Percentiles rank a stretch among this genome's conserved stretches.
Evolutionary conservation across 768 basidiomycete species (phyloP).

Genomic region (Mycena galopus): DNA sequence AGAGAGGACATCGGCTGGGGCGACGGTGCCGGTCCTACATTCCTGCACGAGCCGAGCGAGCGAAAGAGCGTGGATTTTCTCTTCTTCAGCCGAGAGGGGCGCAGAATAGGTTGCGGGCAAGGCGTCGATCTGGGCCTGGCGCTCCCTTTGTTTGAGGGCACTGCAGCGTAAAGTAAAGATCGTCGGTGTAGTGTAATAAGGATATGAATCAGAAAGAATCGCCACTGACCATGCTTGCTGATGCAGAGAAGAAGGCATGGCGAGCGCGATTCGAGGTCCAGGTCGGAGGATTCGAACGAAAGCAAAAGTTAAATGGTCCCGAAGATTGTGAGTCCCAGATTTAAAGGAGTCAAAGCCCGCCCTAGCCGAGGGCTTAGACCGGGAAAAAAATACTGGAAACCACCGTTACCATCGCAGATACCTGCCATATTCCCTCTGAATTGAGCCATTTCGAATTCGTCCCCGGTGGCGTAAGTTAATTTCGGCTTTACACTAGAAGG

Average conservation of each 20-base stretch:
- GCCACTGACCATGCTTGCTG: constrained; percentile 28
- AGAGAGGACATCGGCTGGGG: constrained; percentile 55
- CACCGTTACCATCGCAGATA: constrained; percentile 14
- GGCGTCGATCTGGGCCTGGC: constrained; percentile 57
- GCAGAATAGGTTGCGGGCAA: constrained; percentile 53
- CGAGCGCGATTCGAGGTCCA: not conserved
- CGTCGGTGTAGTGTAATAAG: constrained; percentile 4
- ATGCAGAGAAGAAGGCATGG: constrained; percentile 31
- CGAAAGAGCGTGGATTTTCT: constrained; percentile 63
- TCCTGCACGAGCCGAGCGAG: constrained; percentile 60
- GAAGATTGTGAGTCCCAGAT: not conserved
- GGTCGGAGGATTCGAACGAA: not conserved
- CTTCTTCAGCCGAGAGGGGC: constrained; percentile 58
- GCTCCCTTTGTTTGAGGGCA: constrained; percentile 59
- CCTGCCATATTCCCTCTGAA: not conserved
- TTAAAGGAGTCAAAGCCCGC: not conserved
- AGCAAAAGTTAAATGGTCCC: constrained; percentile 8
- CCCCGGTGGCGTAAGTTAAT: constrained; percentile 24
- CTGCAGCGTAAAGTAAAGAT: constrained; percentile 40
- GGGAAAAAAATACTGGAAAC: not conserved
- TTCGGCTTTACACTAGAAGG: not conserved
- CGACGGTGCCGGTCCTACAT: constrained; percentile 56
- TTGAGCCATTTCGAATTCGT: constrained; percentile 13
- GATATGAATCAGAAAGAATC: constrained; percentile 13
- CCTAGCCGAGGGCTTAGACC: not conserved